Conservation (phyloP, 2,329 filamentous ascomycete genomes). For the Juglanconis oblonga region DNA sequence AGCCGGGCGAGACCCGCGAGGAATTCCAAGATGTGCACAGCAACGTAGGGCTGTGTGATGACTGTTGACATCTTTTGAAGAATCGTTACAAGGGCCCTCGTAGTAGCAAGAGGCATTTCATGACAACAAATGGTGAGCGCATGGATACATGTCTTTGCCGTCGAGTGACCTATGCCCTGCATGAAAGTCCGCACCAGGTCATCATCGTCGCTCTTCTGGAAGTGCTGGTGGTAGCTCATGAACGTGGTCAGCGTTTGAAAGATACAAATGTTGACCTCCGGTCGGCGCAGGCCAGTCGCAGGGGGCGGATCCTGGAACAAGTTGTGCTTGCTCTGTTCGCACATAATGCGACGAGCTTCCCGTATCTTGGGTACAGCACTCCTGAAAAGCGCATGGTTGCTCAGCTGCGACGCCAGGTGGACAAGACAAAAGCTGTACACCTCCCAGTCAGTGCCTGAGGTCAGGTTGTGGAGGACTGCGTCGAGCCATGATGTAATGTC, state of each 20-base stretch:
- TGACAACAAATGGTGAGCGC: constrained; percentile 93
- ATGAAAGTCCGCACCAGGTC: constrained; percentile 86
- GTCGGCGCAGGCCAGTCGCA: constrained; percentile 76
- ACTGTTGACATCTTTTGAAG: constrained; percentile 93
- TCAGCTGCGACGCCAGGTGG: constrained; percentile 81
- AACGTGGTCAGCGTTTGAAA: constrained; percentile 85
- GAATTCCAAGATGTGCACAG: constrained; percentile 94
- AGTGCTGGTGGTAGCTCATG: constrained; percentile 84
- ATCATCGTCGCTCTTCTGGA: constrained; percentile 81
- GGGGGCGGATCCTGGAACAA: constrained; percentile 78
- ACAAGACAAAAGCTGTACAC: constrained; percentile 87
- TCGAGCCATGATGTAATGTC: constrained; percentile 73
- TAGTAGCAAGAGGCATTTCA: constrained; percentile 83
- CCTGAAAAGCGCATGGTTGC: constrained; percentile 83
- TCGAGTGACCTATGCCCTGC: constrained; percentile 81
- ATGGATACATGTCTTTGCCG: constrained; percentile 90
- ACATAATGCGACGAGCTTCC: constrained; percentile 71
- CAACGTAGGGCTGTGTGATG: constrained; percentile 88
- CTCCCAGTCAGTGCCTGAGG: constrained; percentile 80
- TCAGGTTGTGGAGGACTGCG: constrained; percentile 68
- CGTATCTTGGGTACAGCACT: constrained; percentile 72
- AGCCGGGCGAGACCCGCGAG: constrained; percentile 84
- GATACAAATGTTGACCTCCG: constrained; percentile 84
- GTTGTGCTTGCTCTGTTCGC: constrained; percentile 76
- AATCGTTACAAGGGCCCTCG: constrained; percentile 80